Percentiles rank a stretch among this genome's conserved stretches.
These are phyloP conservation scores for Prunus dulcis DNA, from an alignment of 306 rosid genomes.

Conservation along the genomic window DNA sequence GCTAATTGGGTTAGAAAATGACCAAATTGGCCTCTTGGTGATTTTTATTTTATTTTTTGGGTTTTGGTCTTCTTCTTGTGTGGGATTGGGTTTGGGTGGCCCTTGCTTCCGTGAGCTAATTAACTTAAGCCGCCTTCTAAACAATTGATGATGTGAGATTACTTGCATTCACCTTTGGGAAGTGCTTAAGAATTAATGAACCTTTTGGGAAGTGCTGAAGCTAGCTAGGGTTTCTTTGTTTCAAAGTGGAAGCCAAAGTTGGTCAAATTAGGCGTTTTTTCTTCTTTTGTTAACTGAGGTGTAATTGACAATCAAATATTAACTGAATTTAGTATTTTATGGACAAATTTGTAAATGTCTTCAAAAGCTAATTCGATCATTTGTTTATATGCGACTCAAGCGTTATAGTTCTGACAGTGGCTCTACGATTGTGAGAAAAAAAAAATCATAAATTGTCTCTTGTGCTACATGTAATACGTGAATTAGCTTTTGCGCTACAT, in stretches of 20 bases:
- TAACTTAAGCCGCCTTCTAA: conserved; percentile 40
- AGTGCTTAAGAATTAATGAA: neutral
- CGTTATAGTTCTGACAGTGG: neutral
- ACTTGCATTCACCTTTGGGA: neutral
- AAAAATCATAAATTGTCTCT: too few relatives aligned
- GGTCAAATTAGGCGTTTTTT: neutral
- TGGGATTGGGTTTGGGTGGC: neutral
- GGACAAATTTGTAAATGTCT: neutral
- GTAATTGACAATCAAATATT: neutral
- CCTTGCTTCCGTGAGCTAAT: conserved; percentile 24
- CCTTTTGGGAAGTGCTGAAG: neutral
- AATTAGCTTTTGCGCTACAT: too few relatives aligned
- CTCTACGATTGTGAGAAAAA: too few relatives aligned
- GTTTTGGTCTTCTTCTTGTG: conserved; percentile 8
- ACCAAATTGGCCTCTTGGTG: conserved; percentile 40
- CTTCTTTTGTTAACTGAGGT: neutral
- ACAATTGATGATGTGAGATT: neutral
- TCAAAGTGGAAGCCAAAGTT: conserved; percentile 2
- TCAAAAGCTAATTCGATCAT: neutral
- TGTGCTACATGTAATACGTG: too few relatives aligned
- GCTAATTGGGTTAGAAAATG: conserved; percentile 15
- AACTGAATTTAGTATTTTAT: neutral
- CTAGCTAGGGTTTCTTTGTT: neutral
- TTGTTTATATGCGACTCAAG: neutral
- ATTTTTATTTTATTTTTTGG: conserved; percentile 9